Percentiles rank a stretch among this genome's conserved stretches.
Conservation (phyloP, 257 asterid species). For the Salvia miltiorrhiza region DNA sequence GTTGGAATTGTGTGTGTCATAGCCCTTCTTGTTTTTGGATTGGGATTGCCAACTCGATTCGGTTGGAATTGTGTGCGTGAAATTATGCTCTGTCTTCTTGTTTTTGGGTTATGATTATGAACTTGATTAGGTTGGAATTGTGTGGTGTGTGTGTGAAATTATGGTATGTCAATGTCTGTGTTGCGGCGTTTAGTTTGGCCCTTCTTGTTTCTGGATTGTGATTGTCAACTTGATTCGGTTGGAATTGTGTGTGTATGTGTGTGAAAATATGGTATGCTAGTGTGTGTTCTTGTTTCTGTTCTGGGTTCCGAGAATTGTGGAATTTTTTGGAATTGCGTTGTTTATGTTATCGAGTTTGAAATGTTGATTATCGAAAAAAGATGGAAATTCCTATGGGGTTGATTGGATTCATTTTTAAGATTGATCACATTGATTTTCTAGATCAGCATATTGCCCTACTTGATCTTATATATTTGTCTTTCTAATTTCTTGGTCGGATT, state of each 20-base stretch:
- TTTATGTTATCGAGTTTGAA: constrained; percentile 3
- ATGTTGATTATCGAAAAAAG: neutral
- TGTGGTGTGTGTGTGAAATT: neutral
- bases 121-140: no score
- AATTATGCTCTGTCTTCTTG: neutral
- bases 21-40: neutral
- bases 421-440: neutral
- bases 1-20: neutral
- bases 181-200: no score
- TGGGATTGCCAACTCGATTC: neutral
- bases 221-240: constrained; percentile 2
- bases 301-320: neutral
- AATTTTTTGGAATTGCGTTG: neutral
- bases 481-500: no score
- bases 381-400: neutral
- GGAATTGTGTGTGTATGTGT: neutral
- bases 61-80: neutral
- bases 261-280: neutral
- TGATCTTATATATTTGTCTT: neutral
- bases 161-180: neutral
- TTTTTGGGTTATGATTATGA: neutral
- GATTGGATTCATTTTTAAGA: neutral
- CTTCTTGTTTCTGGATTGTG: neutral
- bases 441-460: neutral
- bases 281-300: neutral